Percentiles rank a stretch among this genome's conserved stretches.
Evolutionary conservation across 2,329 filamentous ascomycete genomes (phyloP).

Genomic region (Penicillium carneum): DNA sequence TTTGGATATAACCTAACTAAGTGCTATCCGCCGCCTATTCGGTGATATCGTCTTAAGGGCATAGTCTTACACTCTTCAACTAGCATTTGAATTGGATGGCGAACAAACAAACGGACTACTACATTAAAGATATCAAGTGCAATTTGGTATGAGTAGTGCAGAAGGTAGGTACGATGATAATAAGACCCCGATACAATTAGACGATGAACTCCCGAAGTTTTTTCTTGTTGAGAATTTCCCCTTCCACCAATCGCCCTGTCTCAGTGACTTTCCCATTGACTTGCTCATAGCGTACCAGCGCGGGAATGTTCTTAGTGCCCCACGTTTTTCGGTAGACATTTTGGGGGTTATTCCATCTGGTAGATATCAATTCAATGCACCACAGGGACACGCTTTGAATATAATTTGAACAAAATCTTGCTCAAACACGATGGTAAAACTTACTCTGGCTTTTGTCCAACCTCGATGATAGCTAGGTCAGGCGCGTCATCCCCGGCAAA

Average conservation of each 20-base stretch:
- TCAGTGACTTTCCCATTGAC: conserved; percentile 42
- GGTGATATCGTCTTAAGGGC: conserved; percentile 15
- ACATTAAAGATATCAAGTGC: background rate
- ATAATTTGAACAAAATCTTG: background rate
- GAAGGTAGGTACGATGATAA: background rate
- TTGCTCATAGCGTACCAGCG: conserved; percentile 45
- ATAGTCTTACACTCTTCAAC: conserved; percentile 19
- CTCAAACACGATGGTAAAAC: conserved; percentile 18
- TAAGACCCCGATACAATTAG: background rate
- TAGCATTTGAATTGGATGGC: background rate
- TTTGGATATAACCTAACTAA: background rate
- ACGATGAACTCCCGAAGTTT: conserved; percentile 35
- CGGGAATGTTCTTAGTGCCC: conserved; percentile 46
- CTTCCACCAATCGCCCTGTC: conserved; percentile 44
- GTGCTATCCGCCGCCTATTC: conserved; percentile 15
- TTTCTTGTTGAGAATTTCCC: conserved; percentile 42
- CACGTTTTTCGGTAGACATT: conserved; percentile 49
- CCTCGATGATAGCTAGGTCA: conserved; percentile 42
- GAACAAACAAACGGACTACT: background rate
- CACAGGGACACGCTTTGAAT: background rate
- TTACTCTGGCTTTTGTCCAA: conserved; percentile 48
- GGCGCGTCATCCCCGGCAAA: conserved; percentile 41
- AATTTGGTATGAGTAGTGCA: background rate
- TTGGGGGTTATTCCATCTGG: conserved; percentile 46
- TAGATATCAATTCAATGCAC: background rate